These are phyloP conservation scores for Lepidium sativum DNA, from an alignment of 345 rosid genomes.

Conservation along the genomic window DNA sequence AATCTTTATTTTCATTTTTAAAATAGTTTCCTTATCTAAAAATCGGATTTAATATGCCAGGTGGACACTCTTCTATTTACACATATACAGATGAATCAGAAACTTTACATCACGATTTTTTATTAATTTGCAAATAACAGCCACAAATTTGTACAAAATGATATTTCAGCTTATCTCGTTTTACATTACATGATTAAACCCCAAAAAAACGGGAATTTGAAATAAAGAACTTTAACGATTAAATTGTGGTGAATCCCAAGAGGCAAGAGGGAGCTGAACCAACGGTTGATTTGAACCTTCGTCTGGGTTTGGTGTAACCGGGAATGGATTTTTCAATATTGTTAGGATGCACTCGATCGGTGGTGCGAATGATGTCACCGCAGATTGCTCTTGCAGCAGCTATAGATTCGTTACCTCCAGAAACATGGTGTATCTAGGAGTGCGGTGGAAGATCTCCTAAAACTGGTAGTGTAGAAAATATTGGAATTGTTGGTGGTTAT, in stretches of 20 bases:
- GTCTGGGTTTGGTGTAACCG: conserved; percentile 21
- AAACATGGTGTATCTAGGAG: conserved; percentile 4
- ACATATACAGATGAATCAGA: neutral
- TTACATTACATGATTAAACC: neutral
- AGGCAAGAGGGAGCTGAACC: conserved; percentile 20
- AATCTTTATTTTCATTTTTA: neutral
- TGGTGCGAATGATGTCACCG: conserved; percentile 20
- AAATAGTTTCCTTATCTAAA: neutral
- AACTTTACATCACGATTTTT: neutral
- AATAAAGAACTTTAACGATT: conserved; percentile 6
- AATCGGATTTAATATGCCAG: neutral
- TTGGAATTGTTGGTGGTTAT: conserved; percentile 17
- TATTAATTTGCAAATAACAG: neutral
- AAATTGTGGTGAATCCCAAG: conserved; percentile 28
- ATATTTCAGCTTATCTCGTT: conserved; percentile 11
- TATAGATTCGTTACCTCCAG: conserved; percentile 25
- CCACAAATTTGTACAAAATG: conserved; percentile 14
- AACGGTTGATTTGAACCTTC: conserved; percentile 19
- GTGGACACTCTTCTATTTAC: neutral
- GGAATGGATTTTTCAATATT: conserved; percentile 17
- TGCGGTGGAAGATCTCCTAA: conserved; percentile 21
- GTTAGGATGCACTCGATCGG: conserved; percentile 18
- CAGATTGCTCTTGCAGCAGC: conserved; percentile 19
- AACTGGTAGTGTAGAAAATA: conserved; percentile 19
- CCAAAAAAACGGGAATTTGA: neutral